Conservation (phyloP, 208 protist genomes). For the Crithidia thermophila region DNA sequence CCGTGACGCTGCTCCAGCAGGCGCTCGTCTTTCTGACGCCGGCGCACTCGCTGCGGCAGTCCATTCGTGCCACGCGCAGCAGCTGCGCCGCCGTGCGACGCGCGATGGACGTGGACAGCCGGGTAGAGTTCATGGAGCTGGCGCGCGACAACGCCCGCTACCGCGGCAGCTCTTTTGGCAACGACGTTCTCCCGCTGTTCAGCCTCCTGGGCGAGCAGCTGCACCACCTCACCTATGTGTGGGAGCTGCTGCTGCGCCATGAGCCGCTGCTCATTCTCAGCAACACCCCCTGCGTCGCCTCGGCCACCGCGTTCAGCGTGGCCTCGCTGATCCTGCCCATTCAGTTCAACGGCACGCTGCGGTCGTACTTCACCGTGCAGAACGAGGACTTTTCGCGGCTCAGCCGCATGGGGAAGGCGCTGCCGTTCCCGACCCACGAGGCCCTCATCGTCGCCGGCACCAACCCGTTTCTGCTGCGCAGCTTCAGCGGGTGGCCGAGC, state of each 20-base stretch:
- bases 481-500: constrained; percentile 79
- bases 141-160: constrained; percentile 12
- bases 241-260: constrained; percentile 84
- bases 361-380: constrained; percentile 87
- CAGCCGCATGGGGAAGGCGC: constrained; percentile 65
- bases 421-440: constrained; percentile 56
- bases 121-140: constrained; percentile 24
- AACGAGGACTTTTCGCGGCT: constrained; percentile 67
- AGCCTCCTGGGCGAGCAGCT: constrained; percentile 67
- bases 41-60: constrained; percentile 36
- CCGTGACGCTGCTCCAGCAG: constrained; percentile 70
- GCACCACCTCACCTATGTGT: constrained; percentile 77
- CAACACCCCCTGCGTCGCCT: constrained; percentile 80
- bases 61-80: constrained; percentile 27
- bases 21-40: constrained; percentile 76
- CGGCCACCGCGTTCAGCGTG: constrained; percentile 66
- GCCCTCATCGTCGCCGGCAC: constrained; percentile 72
- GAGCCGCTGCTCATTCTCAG: constrained; percentile 80
- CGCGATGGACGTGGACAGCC: constrained; percentile 27
- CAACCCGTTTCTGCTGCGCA: constrained; percentile 82
- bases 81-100: constrained; percentile 16
- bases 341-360: constrained; percentile 65
- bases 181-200: constrained; percentile 73
- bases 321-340: constrained; percentile 76
- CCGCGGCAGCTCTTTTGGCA: constrained; percentile 28